Evolutionary conservation across 495 filamentous ascomycete species (phyloP).

Genomic region (Podospora bellae-mahoneyi): DNA sequence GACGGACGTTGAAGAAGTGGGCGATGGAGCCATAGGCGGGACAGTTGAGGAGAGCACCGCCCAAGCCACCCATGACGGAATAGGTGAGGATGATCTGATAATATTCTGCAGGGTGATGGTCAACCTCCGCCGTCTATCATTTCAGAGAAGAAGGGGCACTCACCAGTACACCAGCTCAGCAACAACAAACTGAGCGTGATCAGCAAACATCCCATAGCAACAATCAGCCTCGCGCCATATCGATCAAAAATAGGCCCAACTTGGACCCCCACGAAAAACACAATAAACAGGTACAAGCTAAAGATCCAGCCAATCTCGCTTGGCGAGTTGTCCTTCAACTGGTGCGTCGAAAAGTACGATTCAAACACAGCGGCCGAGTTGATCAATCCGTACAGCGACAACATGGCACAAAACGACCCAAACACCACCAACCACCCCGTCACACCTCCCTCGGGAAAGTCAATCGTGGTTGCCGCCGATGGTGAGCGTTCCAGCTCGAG

Average conservation of each 20-base stretch:
- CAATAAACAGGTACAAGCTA: conserved; percentile 59
- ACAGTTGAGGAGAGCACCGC: conserved; percentile 57
- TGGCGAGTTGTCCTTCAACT: conserved; percentile 52
- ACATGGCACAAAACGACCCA: conserved; percentile 58
- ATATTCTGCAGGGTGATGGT: conserved; percentile 39
- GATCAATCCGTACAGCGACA: conserved; percentile 63
- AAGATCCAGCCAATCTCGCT: conserved; percentile 65
- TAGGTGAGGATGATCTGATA: conserved; percentile 67
- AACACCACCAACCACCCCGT: conserved; percentile 60
- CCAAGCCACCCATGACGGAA: conserved; percentile 53
- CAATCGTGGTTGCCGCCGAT: conserved; percentile 25
- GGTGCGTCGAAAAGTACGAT: conserved; percentile 58
- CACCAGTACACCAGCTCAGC: conserved; percentile 46
- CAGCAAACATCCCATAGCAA: conserved; percentile 49
- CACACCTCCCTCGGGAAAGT: conserved; percentile 60
- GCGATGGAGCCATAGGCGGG: conserved; percentile 58
- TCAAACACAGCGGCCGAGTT: conserved; percentile 62
- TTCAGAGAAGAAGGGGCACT: conserved; percentile 11
- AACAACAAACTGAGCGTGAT: conserved; percentile 56
- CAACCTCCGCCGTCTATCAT: background rate
- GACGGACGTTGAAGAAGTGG: conserved; percentile 61
- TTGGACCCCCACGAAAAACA: conserved; percentile 62
- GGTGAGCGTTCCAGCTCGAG: conserved; percentile 10
- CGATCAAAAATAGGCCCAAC: conserved; percentile 67
- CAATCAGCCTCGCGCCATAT: conserved; percentile 53